Base-by-base conservation (phyloP, 306 rosid genomes). In the Aeschynomene evenia region DNA sequence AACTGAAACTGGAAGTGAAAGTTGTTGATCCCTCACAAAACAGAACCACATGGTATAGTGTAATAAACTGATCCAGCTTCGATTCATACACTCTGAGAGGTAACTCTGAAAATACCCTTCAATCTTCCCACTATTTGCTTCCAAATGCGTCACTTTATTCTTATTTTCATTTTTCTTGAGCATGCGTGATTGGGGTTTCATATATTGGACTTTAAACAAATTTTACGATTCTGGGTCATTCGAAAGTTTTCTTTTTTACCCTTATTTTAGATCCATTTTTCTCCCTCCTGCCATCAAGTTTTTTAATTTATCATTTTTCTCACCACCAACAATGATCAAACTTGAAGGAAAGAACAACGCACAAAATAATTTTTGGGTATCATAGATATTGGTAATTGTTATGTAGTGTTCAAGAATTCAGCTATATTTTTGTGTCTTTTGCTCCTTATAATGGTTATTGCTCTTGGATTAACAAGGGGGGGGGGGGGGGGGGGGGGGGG, bases 221-320 rank as follows among this genome's bases (percentile, higher is more conserved):
- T 63, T 73, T 63, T 52, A 40, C 53, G 46, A 48, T 39, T 53
- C 12, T 52, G 57, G 56, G 34, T 63, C 24, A 16, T 39, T 39
- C 9, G 4, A 37, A 63, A 63, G 9, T 23, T 63, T 22, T 15
- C 8, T 46, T 33, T 18, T 20, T 48, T 15, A 1, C 60, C 60
- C 23, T 21, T 56, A 13, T 31, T 71, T 46, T n/a, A 1, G 5
- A 58, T 46, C 4, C 45, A 3, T 61, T 16, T 12, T 0, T 1
- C 34, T 4, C 14, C 1, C 34, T 4, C 14, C 1, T 49, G 6
- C 34, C 39, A 31, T 46, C 10, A 43, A 18, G 20, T 20, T 13
- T 13, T 19, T 37, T 22, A n/a, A n/a, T n/a, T n/a, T n/a, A n/a
- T 6, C 16, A 7, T 39, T 2, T 24, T 3, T 2, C 18, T 42